These are phyloP conservation scores for Leishmania arabica DNA, from an alignment of 208 protist species.

Conservation along the genomic window DNA sequence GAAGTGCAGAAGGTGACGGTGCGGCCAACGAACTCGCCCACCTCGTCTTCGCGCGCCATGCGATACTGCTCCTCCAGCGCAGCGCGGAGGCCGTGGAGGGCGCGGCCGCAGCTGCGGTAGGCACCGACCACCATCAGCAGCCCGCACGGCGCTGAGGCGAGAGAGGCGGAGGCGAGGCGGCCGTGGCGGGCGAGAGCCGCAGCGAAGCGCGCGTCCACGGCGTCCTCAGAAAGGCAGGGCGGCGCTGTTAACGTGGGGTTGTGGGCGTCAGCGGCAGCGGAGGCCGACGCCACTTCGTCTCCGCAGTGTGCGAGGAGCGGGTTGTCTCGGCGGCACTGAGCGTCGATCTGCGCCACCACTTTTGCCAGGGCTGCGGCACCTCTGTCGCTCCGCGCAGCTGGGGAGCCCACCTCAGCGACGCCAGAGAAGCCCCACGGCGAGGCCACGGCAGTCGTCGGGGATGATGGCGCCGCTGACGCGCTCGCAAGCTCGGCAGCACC, in stretches of 20 bases:
- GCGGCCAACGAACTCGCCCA: conserved; percentile 49
- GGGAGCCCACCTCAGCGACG: neutral
- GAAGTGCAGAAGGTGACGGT: conserved; percentile 62
- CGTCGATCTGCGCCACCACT: conserved; percentile 1
- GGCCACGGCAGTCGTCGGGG: neutral
- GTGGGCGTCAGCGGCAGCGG: neutral
- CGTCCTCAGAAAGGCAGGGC: neutral
- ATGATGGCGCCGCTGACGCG: neutral
- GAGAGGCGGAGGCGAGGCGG: conserved; percentile 9
- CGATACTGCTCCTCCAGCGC: conserved; percentile 57
- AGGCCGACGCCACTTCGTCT: neutral
- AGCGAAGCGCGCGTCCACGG: conserved; percentile 2
- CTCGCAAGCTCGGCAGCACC: neutral
- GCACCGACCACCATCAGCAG: conserved; percentile 58
- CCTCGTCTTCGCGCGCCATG: conserved; percentile 41
- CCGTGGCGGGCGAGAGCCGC: conserved; percentile 17
- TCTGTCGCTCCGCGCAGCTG: neutral
- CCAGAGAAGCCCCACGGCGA: conserved; percentile 6
- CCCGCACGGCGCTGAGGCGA: conserved; percentile 45
- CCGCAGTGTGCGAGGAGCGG: neutral
- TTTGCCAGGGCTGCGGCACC: neutral
- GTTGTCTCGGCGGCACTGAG: conserved; percentile 4
- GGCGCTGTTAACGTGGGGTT: neutral
- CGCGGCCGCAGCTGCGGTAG: conserved; percentile 51
- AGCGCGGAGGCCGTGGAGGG: conserved; percentile 42